Evolutionary conservation across 352 stramenopile genomes (phyloP).

Genomic region (Phytophthora meadii): DNA sequence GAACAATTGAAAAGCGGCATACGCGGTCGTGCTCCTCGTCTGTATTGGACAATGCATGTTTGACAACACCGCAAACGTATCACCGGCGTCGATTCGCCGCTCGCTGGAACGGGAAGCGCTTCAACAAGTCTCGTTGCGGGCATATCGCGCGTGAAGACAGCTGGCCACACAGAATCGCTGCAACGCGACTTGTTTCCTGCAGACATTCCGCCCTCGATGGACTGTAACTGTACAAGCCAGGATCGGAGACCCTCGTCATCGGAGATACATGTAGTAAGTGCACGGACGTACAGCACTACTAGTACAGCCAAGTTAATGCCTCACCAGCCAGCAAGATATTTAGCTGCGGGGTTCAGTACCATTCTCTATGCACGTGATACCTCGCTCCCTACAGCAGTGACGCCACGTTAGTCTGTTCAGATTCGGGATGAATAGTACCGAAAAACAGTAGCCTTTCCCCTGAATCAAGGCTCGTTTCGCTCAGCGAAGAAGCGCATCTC

Average conservation of each 20-base stretch:
- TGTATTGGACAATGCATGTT: neutral
- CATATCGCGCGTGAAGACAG: conserved; percentile 22
- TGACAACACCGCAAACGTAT: neutral
- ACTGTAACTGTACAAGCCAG: neutral
- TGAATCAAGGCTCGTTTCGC: conserved; percentile 6
- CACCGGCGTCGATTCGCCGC: neutral
- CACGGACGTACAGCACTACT: no score
- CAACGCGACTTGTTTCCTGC: conserved; percentile 23
- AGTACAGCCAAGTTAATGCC: no score
- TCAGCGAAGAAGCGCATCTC: neutral
- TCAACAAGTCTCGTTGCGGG: neutral
- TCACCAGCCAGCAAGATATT: no score
- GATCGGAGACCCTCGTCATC: neutral
- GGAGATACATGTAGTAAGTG: neutral
- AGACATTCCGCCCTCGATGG: conserved; percentile 26
- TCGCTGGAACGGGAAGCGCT: neutral
- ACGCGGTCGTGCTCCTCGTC: neutral
- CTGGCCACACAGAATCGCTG: conserved; percentile 17
- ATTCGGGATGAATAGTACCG: conserved; percentile 5
- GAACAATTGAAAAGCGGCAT: neutral
- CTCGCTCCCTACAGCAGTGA: no score
- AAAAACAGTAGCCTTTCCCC: conserved; percentile 10
- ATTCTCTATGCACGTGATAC: no score
- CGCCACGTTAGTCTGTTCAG: conserved; percentile 7
- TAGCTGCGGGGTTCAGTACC: no score